A percentile compares a stretch with the other conserved stretches of the same genome.
phyloP scores from a whole-genome alignment of 2,329 filamentous ascomycete genomes.

The Chaetomiaceae sp. region DNA sequence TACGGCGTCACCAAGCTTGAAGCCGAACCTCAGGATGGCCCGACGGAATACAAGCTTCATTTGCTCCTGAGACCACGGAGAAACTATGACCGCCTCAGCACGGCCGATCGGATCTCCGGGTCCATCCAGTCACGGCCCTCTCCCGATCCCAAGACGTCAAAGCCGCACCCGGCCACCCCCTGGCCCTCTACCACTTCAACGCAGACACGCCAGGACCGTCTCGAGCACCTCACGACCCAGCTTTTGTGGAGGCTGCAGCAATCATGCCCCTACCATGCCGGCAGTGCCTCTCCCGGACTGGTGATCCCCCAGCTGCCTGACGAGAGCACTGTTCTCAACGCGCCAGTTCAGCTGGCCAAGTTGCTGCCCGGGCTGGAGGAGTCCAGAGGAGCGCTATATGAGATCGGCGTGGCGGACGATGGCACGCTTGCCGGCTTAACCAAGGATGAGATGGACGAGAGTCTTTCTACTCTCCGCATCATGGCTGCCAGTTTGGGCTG shows the following conservation, averaged over 20 bases:
- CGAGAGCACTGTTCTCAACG: conserved; percentile 43
- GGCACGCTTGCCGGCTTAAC: conserved; percentile 84
- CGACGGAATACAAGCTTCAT: conserved; percentile 95
- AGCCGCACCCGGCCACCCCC: conserved; percentile 20
- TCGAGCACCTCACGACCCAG: conserved; percentile 92
- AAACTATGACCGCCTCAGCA: conserved; percentile 67
- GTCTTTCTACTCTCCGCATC: conserved; percentile 72
- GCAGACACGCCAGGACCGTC: conserved; percentile 72
- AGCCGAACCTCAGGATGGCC: conserved; percentile 88
- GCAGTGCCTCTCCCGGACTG: conserved; percentile 63
- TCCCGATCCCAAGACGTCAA: conserved; percentile 28
- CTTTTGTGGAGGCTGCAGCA: conserved; percentile 92
- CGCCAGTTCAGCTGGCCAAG: conserved; percentile 47
- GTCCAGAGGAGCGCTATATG: conserved; percentile 87
- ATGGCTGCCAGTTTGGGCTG: conserved; percentile 95
- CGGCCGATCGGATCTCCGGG: conserved; percentile 37
- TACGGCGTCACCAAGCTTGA: conserved; percentile 71
- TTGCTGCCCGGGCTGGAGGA: conserved; percentile 80
- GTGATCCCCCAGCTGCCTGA: conserved; percentile 73
- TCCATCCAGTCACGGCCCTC: conserved; percentile 30
- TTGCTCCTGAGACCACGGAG: conserved; percentile 74
- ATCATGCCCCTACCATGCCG: conserved; percentile 84
- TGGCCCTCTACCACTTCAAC: conserved; percentile 35
- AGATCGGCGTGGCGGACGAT: conserved; percentile 94
- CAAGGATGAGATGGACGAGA: conserved; percentile 88